Percentiles rank a stretch among this genome's conserved stretches.
phyloP scores from a whole-genome alignment of 75 land plant genomes.

The Selaginella tamariscina region DNA sequence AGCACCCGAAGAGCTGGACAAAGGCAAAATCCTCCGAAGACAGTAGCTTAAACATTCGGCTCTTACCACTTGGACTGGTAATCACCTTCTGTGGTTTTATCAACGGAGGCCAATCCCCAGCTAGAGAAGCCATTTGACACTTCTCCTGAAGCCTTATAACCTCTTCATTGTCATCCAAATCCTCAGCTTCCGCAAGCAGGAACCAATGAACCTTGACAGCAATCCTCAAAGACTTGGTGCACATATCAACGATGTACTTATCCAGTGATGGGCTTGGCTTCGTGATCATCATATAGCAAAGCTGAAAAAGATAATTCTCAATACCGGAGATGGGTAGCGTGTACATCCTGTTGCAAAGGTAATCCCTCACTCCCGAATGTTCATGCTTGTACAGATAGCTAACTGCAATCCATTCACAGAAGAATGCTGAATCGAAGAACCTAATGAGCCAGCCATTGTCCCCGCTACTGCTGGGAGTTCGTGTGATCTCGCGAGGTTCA shows the following conservation, averaged over 20 bases:
- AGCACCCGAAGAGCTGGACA: constrained; percentile 58
- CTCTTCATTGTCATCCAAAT: constrained; percentile 64
- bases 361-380: constrained; percentile 88
- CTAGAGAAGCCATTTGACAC: constrained; percentile 88
- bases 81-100: constrained; percentile 38
- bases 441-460: constrained; percentile 95
- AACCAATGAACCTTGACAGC: constrained; percentile 99
- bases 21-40: constrained; percentile 71
- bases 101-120: constrained; percentile 89
- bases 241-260: constrained; percentile 89
- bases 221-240: constrained; percentile 75
- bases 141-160: constrained; percentile 77
- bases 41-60: constrained; percentile 51
- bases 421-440: constrained; percentile 94
- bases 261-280: constrained; percentile 92
- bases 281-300: constrained; percentile 91
- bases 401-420: constrained; percentile 99
- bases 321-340: constrained; percentile 79
- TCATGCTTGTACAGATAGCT: constrained; percentile 97
- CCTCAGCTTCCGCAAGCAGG: constrained; percentile 90
- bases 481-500: constrained; percentile 61
- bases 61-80: constrained; percentile 42
- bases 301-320: constrained; percentile 88
- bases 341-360: constrained; percentile 96
- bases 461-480: constrained; percentile 39